phyloP scores from a whole-genome alignment of 2,329 filamentous ascomycete species.

The Proliferodiscus dingleyae region DNA sequence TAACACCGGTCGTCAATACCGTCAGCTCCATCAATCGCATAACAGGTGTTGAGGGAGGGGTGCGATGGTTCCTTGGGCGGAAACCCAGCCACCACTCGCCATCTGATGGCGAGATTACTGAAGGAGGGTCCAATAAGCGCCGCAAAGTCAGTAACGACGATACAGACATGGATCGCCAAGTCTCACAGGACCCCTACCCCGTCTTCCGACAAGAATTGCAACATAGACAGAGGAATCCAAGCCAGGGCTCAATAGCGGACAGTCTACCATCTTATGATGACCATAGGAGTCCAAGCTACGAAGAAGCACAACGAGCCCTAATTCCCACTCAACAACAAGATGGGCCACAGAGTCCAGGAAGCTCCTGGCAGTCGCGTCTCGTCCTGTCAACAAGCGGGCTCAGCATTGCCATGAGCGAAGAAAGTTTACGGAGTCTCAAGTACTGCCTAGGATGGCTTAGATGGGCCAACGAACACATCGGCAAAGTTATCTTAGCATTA shows the following conservation, averaged over 20 bases:
- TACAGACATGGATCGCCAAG: slow-evolving; percentile 29
- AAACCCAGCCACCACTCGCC: slow-evolving; percentile 31
- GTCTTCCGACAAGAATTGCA: slow-evolving; percentile 24
- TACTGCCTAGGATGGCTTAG: slow-evolving; percentile 78
- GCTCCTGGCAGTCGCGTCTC: slow-evolving; percentile 73
- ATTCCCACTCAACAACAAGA: slow-evolving; percentile 30
- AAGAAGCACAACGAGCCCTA: slow-evolving; percentile 46
- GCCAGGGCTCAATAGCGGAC: slow-evolving; percentile 51
- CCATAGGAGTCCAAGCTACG: slow-evolving; percentile 68
- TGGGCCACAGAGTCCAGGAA: slow-evolving; percentile 24
- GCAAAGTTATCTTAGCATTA: slow-evolving; percentile 67
- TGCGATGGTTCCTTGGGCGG: slow-evolving; percentile 75
- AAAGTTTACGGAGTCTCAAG: slow-evolving; percentile 77
- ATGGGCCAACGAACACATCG: slow-evolving; percentile 77
- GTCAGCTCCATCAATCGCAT: slow-evolving; percentile 77
- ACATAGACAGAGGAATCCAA: slow-evolving; percentile 26
- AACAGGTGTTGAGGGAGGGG: slow-evolving; percentile 81
- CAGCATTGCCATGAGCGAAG: slow-evolving; percentile 85
- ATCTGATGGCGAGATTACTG: slow-evolving; percentile 43
- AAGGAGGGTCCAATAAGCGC: slow-evolving; percentile 49
- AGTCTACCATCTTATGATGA: slow-evolving; percentile 82
- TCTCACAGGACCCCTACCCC: slow-evolving; percentile 29
- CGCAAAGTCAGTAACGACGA: slow-evolving; percentile 48
- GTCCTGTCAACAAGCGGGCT: slow-evolving; percentile 89
- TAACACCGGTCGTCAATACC: slow-evolving; percentile 81